phyloP scores from a whole-genome alignment of 768 basidiomycete species.

The Lactifluus volemus region DNA sequence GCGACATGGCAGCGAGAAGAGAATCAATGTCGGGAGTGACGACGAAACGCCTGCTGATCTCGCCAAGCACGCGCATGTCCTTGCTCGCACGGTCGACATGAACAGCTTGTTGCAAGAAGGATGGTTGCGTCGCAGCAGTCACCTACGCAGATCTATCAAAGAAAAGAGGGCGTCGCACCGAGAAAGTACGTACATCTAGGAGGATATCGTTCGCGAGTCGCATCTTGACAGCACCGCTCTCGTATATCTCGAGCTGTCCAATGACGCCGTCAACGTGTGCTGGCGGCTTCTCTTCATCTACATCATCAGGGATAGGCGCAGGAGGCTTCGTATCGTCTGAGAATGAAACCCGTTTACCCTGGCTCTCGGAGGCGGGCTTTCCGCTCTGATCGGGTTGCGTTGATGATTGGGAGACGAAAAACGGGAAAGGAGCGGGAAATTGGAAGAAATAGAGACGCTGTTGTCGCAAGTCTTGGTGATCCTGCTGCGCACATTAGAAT shows the following conservation, averaged over 20 bases:
- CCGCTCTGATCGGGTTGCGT: conserved; percentile 23
- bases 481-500: conserved; percentile 36
- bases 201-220: conserved; percentile 73
- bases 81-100: conserved; percentile 55
- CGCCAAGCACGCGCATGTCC: conserved; percentile 66
- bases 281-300: conserved; percentile 20
- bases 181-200: conserved; percentile 54
- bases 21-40: conserved; percentile 78
- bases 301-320: conserved; percentile 25
- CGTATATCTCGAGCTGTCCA: conserved; percentile 78
- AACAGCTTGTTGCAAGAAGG: conserved; percentile 84
- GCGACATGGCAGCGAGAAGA: conserved; percentile 58
- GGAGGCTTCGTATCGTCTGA: conserved; percentile 51
- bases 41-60: conserved; percentile 77
- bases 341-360: conserved; percentile 54
- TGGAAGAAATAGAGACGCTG: conserved; percentile 83
- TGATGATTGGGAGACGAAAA: conserved; percentile 40
- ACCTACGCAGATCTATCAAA: conserved; percentile 39
- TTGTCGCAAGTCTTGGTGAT: conserved; percentile 39
- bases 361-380: conserved; percentile 15
- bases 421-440: conserved; percentile 80
- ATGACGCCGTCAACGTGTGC: conserved; percentile 60
- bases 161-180: background rate
- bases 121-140: conserved; percentile 70
- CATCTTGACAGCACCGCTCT: conserved; percentile 81